A percentile compares a stretch with the other conserved stretches of the same genome.
Evolutionary conservation across 169 alveolate genomes (phyloP).

Genomic region (Plasmodium vinckei): DNA sequence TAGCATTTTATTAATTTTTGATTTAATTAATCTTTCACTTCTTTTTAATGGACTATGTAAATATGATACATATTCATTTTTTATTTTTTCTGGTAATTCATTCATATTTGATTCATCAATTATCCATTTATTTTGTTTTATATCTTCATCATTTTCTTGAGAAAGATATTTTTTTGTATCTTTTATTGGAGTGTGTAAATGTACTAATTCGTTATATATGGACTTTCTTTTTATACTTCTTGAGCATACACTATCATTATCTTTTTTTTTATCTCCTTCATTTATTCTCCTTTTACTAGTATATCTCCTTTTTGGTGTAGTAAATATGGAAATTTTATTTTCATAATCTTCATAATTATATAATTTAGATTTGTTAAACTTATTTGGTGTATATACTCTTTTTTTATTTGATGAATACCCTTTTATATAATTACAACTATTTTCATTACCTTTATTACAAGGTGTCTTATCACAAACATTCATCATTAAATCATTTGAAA

Average conservation of each 20-base stretch:
- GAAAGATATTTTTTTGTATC: constrained; percentile 10
- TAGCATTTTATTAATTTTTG: constrained; percentile 63
- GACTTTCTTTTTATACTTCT: constrained; percentile 33
- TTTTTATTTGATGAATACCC: constrained; percentile 27
- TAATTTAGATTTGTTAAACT: constrained; percentile 2
- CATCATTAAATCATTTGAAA: constrained; percentile 27
- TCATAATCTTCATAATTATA: constrained; percentile 7
- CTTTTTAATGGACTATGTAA: constrained; percentile 54
- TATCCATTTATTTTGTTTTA: constrained; percentile 25
- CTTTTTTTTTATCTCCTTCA: neutral
- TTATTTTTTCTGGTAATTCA: constrained; percentile 58
- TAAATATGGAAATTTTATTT: constrained; percentile 8
- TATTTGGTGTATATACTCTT: constrained; percentile 48
- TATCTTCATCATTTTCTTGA: neutral
- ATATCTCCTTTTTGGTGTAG: constrained; percentile 38
- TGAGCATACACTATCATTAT: neutral
- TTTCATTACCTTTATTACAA: constrained; percentile 6
- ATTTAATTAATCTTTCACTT: constrained; percentile 58
- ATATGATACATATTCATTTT: constrained; percentile 55
- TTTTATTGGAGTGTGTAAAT: constrained; percentile 34
- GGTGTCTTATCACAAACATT: constrained; percentile 29
- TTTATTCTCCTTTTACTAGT: neutral
- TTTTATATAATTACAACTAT: constrained; percentile 14
- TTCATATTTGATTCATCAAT: constrained; percentile 57
- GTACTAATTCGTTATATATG: constrained; percentile 25